Conservation (phyloP, 163 green algal species). For the Trebouxia gelatinosa region DNA sequence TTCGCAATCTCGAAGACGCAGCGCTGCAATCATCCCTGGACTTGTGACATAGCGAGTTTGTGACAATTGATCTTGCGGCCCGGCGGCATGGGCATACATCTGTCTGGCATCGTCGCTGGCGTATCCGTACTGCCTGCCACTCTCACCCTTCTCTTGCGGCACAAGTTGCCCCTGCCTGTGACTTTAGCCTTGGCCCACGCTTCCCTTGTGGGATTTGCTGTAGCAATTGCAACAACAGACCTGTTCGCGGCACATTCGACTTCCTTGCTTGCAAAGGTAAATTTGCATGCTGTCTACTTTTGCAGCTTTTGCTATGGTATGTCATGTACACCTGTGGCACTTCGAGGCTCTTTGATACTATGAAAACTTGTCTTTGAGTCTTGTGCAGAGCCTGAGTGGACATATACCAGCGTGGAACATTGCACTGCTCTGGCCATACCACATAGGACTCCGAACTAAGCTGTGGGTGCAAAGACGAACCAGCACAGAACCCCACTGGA, state of each 20-base stretch:
- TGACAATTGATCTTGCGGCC: too few relatives aligned
- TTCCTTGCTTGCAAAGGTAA: constrained; percentile 20
- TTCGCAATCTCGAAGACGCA: too few relatives aligned
- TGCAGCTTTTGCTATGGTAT: too few relatives aligned
- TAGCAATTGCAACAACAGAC: constrained; percentile 8
- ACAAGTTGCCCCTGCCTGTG: constrained; percentile 1
- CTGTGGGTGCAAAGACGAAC: constrained; percentile 50
- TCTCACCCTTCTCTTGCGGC: background rate
- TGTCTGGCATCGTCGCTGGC: constrained; percentile 7
- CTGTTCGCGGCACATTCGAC: constrained; percentile 13
- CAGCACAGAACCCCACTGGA: constrained; percentile 23
- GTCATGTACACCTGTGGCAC: too few relatives aligned
- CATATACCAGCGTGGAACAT: constrained; percentile 40
- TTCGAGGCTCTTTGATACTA: too few relatives aligned
- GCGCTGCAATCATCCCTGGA: too few relatives aligned
- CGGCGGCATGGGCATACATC: constrained; percentile 8
- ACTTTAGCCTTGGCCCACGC: constrained; percentile 14
- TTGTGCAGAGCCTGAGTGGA: constrained; percentile 37
- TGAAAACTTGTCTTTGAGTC: too few relatives aligned
- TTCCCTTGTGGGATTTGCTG: constrained; percentile 21
- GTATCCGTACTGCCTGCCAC: background rate
- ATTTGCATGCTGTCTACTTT: too few relatives aligned
- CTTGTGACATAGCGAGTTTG: too few relatives aligned
- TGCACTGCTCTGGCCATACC: constrained; percentile 61
- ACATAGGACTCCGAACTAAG: constrained; percentile 56